Evolutionary conservation across 2,329 filamentous ascomycete species (phyloP), one percentile per base, ranked within the genome.

Genomic region (Onygenales sp.): DNA sequence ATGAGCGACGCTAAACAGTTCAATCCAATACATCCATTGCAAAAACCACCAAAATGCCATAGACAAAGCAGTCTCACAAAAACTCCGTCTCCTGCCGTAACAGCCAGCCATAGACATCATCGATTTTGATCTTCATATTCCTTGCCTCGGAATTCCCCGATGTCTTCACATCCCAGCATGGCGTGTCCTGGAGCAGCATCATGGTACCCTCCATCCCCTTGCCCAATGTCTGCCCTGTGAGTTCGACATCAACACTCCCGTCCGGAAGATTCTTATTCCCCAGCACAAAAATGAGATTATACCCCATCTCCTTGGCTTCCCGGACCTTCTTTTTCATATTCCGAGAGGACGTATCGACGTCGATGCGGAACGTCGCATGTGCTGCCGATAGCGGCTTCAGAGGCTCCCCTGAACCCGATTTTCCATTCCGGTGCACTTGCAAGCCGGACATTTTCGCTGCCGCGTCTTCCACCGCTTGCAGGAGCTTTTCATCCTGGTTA

Each of bases 281-380:
- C 9, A 93, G 74, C 1, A 90, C 82, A 35, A 89, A 77, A 51
- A 93, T 82, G 53, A 87, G 75, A 51, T 86, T 83, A 66, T 91
- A 93, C 42, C 84, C 84, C 68, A 83, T 85, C 47, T 70, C 66
- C 58, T 80, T 84, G n/a, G 89, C 89, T 64, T 87, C 82, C 35
- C 78, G 77, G 21, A 89, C 78, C 68, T 93, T 94, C 64, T 83
- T 80, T 2, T 78, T 76, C 7, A 94, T 67, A 0, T 80, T 76
- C 50, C 82, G 78, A 11, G 77, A 72, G 51, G 80, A 84, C 36
- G 74, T 76, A 62, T 93, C 87, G 13, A 90, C 66, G 56, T 92
- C 87, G 35, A 94, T 80, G 11, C 80, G 74, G 43, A 91, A 75
- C 6, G 83, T 84, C 1, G 82, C 78, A n/a, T 78, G 75, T 7